Evolutionary conservation across 345 rosid species (phyloP), one percentile per base, ranked within the genome.

Genomic region (Atalantia buxifolia): DNA sequence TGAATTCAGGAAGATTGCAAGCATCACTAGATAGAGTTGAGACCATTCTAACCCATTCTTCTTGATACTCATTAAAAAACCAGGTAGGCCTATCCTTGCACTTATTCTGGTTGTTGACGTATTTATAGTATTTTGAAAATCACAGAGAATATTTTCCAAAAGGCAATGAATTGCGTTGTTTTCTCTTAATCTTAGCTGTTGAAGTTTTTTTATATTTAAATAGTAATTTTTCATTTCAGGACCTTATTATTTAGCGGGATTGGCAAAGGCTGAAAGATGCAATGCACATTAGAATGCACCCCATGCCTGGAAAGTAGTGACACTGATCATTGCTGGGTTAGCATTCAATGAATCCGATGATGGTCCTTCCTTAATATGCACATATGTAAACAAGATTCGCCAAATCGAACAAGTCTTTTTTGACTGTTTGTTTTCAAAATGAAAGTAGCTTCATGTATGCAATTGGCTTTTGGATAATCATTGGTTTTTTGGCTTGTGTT

Each of bases 1-100:
- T 93, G 98, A 81, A 84, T 84, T 84, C 98, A 0, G 99, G 98
- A 73, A 74, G 86, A 63, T 85, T 95, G 86, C 87, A 90, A 67
- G 99, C 99, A 40, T 92, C 99, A 4, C 83, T 93, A 4, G 98
- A 95, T 77, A 86, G 98, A 87, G 87, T 95, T 69, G 98, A 93
- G 83, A 86, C 94, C 61, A 91, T 95, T 80, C 22, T 91, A 67
- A 91, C 92, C 35, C 89, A 90, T 78, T 19, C 84, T 9, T 80
- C 77, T 25, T 75, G 80, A 76, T 65, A 13, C 33, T 65, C 30
- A n/a, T 72, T 42, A 36, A 48, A 42, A 30, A 40, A 62, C 12
- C 68, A 78, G 76, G 79, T 82, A 78, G 35, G 18, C 30, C 53
- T 53, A 7, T 69, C 67, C 24, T 66, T 21, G 28, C 22, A 28